A percentile compares a stretch with the other conserved stretches of the same genome.
These are phyloP conservation scores for Amylocarpus encephaloides DNA, from an alignment of 2,329 filamentous ascomycete genomes.

Conservation along the genomic window DNA sequence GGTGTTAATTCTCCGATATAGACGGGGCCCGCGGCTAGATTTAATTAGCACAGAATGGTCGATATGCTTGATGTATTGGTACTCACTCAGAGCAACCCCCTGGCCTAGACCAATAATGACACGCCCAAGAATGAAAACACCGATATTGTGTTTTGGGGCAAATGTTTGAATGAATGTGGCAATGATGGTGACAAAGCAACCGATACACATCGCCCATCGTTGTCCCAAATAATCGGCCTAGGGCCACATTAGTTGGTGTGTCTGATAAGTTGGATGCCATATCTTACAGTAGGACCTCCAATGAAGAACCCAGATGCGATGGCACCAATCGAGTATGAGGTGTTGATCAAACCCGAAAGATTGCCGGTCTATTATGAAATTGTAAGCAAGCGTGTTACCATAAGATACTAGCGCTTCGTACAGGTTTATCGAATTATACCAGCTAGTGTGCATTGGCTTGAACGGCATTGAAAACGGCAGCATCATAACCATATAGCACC, in stretches of 20 bases:
- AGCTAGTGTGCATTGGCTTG: constrained; percentile 62
- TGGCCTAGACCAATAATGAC: constrained; percentile 65
- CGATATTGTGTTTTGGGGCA: constrained; percentile 52
- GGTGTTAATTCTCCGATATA: constrained; percentile 66
- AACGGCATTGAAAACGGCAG: constrained; percentile 66
- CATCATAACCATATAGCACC: constrained; percentile 70
- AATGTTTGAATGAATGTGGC: constrained; percentile 66
- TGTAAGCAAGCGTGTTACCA: constrained; percentile 20
- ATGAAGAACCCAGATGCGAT: constrained; percentile 66
- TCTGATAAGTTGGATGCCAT: not conserved
- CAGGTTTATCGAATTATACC: constrained; percentile 47
- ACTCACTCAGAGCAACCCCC: constrained; percentile 56
- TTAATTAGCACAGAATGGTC: constrained; percentile 7
- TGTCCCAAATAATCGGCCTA: constrained; percentile 44
- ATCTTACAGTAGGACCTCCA: constrained; percentile 45
- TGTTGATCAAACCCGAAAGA: constrained; percentile 54
- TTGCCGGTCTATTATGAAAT: constrained; percentile 27
- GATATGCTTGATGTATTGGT: not conserved
- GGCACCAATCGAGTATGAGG: constrained; percentile 64
- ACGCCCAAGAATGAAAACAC: constrained; percentile 62
- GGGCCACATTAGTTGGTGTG: not conserved
- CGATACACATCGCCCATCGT: constrained; percentile 56
- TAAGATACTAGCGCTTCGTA: constrained; percentile 6
- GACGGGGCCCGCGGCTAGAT: constrained; percentile 55
- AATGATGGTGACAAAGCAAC: constrained; percentile 58